These are phyloP conservation scores for Pseudogymnoascus sp. DNA, from an alignment of 2,329 filamentous ascomycete species.

Conservation along the genomic window DNA sequence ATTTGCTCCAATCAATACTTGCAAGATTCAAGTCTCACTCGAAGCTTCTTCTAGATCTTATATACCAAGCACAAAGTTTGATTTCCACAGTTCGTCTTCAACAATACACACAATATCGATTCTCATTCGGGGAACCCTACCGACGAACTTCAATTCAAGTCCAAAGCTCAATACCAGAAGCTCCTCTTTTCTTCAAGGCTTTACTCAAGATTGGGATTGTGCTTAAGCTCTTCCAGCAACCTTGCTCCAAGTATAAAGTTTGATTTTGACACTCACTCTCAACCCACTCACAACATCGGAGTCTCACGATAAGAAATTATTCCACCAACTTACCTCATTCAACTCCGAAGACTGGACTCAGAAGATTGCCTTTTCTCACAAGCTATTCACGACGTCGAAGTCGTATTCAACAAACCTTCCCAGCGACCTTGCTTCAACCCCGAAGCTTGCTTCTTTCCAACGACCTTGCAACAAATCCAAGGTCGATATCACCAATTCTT, in stretches of 20 bases:
- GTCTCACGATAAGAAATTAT: neutral
- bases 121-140: too few relatives aligned
- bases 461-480: neutral
- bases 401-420: neutral
- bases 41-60: neutral
- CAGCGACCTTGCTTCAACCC: neutral
- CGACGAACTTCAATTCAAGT: neutral
- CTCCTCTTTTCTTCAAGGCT: neutral
- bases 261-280: neutral
- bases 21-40: neutral
- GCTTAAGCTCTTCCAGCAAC: neutral
- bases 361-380: neutral
- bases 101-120: too few relatives aligned
- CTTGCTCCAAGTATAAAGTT: neutral
- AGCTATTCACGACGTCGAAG: neutral
- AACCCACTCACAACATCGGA: neutral
- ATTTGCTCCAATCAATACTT: neutral
- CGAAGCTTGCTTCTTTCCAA: neutral
- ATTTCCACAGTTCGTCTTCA: neutral
- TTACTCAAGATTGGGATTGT: neutral
- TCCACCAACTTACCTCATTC: neutral
- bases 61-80: neutral
- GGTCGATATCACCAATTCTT: neutral
- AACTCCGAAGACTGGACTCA: neutral
- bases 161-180: neutral